Evolutionary conservation across 495 filamentous ascomycete genomes (phyloP).

Genomic region (Parachaetomium inaequale): DNA sequence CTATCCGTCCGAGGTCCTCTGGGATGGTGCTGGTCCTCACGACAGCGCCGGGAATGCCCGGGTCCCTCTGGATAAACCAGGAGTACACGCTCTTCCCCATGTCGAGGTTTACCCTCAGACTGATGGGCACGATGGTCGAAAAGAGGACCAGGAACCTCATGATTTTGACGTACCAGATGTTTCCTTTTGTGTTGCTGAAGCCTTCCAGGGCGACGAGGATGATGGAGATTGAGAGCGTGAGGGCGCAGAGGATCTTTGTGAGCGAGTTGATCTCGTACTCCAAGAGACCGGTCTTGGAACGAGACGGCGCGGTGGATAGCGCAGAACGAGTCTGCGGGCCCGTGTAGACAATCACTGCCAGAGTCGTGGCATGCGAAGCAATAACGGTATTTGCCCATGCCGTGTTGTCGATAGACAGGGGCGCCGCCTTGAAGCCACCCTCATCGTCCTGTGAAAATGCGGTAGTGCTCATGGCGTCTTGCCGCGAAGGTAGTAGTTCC

Average conservation of each 20-base stretch:
- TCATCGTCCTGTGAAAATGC: constrained; percentile 29
- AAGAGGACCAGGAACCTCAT: constrained; percentile 97
- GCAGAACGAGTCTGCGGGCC: constrained; percentile 92
- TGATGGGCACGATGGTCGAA: constrained; percentile 97
- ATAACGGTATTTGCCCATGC: constrained; percentile 98
- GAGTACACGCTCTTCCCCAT: constrained; percentile 97
- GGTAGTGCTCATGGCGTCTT: constrained; percentile 29
- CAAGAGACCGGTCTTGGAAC: constrained; percentile 87
- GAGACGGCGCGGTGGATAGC: constrained; percentile 82
- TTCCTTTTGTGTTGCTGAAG: constrained; percentile 60
- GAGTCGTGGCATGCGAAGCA: constrained; percentile 81
- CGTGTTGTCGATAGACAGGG: constrained; percentile 93
- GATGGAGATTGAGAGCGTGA: constrained; percentile 83
- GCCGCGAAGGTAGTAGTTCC: constrained; percentile 52
- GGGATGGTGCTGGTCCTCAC: constrained; percentile 97
- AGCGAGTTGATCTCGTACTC: constrained; percentile 97
- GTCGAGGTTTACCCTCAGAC: constrained; percentile 90
- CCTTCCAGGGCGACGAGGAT: constrained; percentile 85
- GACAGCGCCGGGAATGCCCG: constrained; percentile 84
- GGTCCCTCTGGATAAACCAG: constrained; percentile 88
- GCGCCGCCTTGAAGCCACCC: constrained; percentile 51
- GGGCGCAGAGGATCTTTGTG: constrained; percentile 91
- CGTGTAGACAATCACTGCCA: constrained; percentile 90
- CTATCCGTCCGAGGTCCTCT: constrained; percentile 91
- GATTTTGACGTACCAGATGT: constrained; percentile 88